Conservation (phyloP, 495 filamentous ascomycete species). For the Hypoxylon trugodes region DNA sequence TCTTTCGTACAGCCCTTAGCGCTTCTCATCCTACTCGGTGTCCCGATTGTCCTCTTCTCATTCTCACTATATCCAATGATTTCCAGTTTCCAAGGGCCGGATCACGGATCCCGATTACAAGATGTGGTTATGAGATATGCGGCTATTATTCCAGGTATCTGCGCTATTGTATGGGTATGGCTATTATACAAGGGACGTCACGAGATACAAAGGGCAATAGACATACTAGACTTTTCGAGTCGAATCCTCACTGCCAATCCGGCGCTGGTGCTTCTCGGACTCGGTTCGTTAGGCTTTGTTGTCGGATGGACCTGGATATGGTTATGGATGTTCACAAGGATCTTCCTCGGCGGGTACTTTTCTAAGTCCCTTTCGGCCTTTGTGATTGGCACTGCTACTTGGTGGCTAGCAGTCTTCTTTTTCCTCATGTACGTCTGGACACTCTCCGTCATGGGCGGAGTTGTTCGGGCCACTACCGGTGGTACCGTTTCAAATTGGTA, state of each 20-base stretch:
- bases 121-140: slow-evolving; percentile 91
- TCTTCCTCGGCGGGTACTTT: slow-evolving; percentile 88
- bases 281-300: slow-evolving; percentile 76
- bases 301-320: slow-evolving; percentile 94
- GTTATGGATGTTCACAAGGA: slow-evolving; percentile 94
- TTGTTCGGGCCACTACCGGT: slow-evolving; percentile 90
- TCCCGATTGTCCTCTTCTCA: slow-evolving; percentile 83
- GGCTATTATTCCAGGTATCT: slow-evolving; percentile 75
- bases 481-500: slow-evolving; percentile 99
- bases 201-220: slow-evolving; percentile 78
- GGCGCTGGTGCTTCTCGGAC: slow-evolving; percentile 80
- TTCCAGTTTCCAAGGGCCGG: slow-evolving; percentile 80
- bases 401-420: slow-evolving; percentile 91
- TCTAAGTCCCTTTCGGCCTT: slow-evolving; percentile 66
- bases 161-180: slow-evolving; percentile 82
- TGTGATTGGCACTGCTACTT: slow-evolving; percentile 83
- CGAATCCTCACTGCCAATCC: slow-evolving; percentile 87
- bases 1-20: slow-evolving; percentile 85
- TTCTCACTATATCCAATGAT: slow-evolving; percentile 93
- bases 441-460: slow-evolving; percentile 79
- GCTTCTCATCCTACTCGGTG: slow-evolving; percentile 77
- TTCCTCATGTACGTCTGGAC: slow-evolving; percentile 96
- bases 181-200: slow-evolving; percentile 80
- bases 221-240: slow-evolving; percentile 89
- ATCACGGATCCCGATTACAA: slow-evolving; percentile 76